Evolutionary conservation across 2,329 filamentous ascomycete species (phyloP), one percentile per base, ranked within the genome.

Genomic region (Capronia americana): DNA sequence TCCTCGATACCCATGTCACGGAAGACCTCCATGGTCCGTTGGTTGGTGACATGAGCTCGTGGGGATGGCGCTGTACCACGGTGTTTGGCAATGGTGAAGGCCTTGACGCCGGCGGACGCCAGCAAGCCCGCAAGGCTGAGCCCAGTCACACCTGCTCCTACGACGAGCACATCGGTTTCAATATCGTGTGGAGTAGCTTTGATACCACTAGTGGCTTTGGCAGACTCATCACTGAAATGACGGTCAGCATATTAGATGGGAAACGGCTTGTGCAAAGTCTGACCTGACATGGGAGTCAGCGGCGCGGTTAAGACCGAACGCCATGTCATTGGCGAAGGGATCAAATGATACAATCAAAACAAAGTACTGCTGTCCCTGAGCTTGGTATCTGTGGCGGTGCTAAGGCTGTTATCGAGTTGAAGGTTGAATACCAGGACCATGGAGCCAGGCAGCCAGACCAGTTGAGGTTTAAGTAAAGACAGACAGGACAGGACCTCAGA

Each of bases 1-100:
- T 64, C 46, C 28, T 64, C 62, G n/a, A 64, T 64, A 24, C 62
- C 62, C 55, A 64, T 59, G 32, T 64, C 62, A 17, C 62, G 62
- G 14, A 64, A 59, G 17, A 59, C 28, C 24, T 64, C 62, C 62
- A 64, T 59, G 20, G 62, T 54, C 12, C 55, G 44, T 26, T 59
- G 55, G 20, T 59, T 64, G 32, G 62, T 64, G 23, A 64, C 55
- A 23, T 64, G 62, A 26, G 62, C 62, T 23, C 62, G 62, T 24
- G 62, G 62, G 7, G 55, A 55, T 10, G 55, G 55, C 32, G 62
- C 62, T 26, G 62, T 64, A 4, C 62, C 62, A 8, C 44, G 24
- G 20, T 59, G 55, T 46, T 54, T 59, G 4, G 55, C 55, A 7
- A 64, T 55, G 4, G 55, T 64, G 41, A 28, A 32, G 3, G 55